Evolutionary conservation across 202 grass and related monocot genomes (phyloP).

Genomic region (Schoenoplectus triqueter): DNA sequence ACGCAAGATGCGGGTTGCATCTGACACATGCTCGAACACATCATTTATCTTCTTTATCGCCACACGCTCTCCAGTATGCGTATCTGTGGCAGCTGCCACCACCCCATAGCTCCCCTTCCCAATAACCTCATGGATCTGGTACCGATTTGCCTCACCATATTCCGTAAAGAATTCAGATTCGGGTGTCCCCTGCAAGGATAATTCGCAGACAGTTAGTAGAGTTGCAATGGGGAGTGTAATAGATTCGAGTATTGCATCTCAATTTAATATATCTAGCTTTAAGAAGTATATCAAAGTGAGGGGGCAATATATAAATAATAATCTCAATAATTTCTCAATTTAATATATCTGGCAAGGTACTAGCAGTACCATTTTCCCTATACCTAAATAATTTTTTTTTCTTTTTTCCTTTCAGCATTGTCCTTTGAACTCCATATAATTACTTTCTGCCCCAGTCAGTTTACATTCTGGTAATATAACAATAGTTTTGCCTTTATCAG

Average conservation of each 20-base stretch:
- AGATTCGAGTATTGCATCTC: background rate
- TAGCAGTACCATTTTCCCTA: background rate
- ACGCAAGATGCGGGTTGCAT: conserved; percentile 85
- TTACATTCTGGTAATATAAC: background rate
- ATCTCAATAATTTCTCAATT: background rate
- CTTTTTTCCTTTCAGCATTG: background rate
- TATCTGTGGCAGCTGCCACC: conserved; percentile 74
- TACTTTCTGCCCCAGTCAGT: background rate
- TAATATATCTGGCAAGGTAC: background rate
- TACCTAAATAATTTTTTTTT: background rate
- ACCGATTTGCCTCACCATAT: conserved; percentile 74
- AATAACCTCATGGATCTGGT: conserved; percentile 73
- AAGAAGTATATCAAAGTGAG: background rate
- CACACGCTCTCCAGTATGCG: conserved; percentile 66
- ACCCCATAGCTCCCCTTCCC: conserved; percentile 95
- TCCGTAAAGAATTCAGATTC: conserved; percentile 80
- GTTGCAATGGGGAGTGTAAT: background rate
- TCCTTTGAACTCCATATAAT: background rate
- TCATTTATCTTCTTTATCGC: conserved; percentile 96
- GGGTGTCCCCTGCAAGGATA: conserved; percentile 28
- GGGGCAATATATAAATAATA: background rate
- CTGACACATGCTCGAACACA: conserved; percentile 90
- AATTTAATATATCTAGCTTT: background rate
- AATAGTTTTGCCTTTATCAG: background rate
- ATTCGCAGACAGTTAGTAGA: conserved; percentile 8